Conservation (phyloP, 495 filamentous ascomycete genomes). For the Neurospora tetraspora region DNA sequence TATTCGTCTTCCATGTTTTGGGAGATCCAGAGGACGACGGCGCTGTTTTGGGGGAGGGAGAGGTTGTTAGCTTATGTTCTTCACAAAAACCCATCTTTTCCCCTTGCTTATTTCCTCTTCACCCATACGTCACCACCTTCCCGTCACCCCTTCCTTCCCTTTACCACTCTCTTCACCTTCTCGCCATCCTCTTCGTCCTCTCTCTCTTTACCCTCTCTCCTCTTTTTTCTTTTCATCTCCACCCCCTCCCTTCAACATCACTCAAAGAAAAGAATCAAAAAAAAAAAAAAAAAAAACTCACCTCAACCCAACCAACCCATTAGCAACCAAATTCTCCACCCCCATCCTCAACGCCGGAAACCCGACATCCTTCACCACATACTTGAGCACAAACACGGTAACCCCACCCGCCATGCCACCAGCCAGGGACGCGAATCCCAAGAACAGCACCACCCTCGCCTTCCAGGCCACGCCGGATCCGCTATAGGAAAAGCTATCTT, state of each 20-base stretch:
- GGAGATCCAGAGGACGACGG: conserved; percentile 65
- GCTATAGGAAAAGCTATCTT: conserved; percentile 73
- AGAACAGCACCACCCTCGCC: conserved; percentile 85
- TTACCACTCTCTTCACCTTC: not conserved
- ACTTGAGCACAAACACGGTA: conserved; percentile 85
- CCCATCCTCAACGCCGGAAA: conserved; percentile 87
- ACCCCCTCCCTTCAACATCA: too few relatives aligned
- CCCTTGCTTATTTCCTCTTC: not conserved
- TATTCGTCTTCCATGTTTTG: conserved; percentile 99
- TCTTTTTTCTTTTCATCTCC: too few relatives aligned
- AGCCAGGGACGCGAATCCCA: conserved; percentile 89
- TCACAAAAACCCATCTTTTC: not conserved
- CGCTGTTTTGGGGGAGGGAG: not conserved
- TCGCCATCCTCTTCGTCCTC: not conserved
- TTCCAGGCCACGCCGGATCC: conserved; percentile 92
- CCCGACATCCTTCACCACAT: conserved; percentile 66
- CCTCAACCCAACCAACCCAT: conserved; percentile 81
- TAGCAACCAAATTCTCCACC: conserved; percentile 83
- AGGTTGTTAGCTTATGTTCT: not conserved
- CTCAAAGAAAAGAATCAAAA: not conserved
- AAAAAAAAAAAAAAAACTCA: conserved; percentile 28
- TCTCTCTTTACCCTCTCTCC: not conserved
- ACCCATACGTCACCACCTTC: not conserved
- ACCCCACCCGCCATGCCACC: conserved; percentile 90
- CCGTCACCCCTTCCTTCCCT: not conserved